Conservation (phyloP, 1,284 basidiomycete species). For the Naganishia cerealis region DNA sequence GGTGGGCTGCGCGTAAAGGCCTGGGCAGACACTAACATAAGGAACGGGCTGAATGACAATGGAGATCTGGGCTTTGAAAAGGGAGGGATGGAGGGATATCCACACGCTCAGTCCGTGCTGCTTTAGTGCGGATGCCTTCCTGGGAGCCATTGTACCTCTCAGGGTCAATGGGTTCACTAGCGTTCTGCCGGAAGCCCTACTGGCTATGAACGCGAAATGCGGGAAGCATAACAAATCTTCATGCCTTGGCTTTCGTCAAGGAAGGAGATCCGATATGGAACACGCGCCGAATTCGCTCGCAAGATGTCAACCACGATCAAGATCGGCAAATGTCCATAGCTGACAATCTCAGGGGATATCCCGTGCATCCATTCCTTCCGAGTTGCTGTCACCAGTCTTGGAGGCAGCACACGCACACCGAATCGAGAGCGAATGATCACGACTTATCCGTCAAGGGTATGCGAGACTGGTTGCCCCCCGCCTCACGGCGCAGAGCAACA, state of each 20-base stretch:
- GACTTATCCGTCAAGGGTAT: conserved; percentile 24
- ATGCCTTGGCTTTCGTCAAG: neutral
- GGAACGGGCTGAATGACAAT: neutral
- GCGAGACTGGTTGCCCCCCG: conserved; percentile 8
- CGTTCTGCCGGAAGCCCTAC: conserved; percentile 4
- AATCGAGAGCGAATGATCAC: conserved; percentile 21
- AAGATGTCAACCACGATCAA: neutral
- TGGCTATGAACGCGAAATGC: conserved; percentile 21
- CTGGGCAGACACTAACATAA: conserved; percentile 9
- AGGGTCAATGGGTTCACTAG: neutral
- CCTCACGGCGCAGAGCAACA: neutral
- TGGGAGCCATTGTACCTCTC: neutral
- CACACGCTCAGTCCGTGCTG: neutral
- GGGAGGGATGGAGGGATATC: neutral
- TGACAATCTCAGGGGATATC: neutral
- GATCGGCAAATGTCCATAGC: conserved; percentile 23
- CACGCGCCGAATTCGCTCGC: conserved; percentile 22
- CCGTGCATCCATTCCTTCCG: neutral
- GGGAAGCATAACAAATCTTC: conserved; percentile 13
- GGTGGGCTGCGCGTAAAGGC: conserved; percentile 23
- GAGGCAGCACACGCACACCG: neutral
- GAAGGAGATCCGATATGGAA: conserved; percentile 9
- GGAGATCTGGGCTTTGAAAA: neutral
- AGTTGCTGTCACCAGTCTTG: neutral
- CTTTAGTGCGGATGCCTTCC: conserved; percentile 7